These are phyloP conservation scores for Backusella westeae DNA, from an alignment of 192 early-diverging fungal species.

Conservation along the genomic window DNA sequence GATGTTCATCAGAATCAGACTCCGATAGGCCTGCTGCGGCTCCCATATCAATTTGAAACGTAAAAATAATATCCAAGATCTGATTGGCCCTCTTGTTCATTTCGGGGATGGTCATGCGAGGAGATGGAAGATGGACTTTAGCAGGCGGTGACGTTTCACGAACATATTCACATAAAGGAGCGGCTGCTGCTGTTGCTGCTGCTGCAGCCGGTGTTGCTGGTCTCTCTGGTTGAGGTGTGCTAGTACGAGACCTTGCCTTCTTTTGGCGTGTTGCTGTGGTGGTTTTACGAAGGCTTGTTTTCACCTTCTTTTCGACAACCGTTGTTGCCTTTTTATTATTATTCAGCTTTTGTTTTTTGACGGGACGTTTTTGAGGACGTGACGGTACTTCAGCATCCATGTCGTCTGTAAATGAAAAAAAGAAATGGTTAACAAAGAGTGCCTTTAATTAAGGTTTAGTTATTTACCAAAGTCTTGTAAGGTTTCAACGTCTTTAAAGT, in stretches of 20 bases:
- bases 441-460: no score
- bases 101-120: conserved; percentile 52
- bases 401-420: neutral
- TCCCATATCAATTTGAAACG: conserved; percentile 47
- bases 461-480: neutral
- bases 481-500: neutral
- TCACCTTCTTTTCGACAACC: neutral
- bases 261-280: neutral
- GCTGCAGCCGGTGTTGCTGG: neutral
- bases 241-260: neutral
- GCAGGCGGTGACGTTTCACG: conserved; percentile 39
- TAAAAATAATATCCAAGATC: conserved; percentile 58
- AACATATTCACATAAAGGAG: neutral
- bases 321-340: neutral
- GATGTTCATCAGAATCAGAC: neutral
- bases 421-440: neutral
- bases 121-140: conserved; percentile 50
- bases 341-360: neutral
- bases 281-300: neutral
- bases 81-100: conserved; percentile 71
- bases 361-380: neutral
- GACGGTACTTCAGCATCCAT: neutral
- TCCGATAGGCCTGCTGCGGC: neutral
- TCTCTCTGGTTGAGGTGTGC: conserved; percentile 17
- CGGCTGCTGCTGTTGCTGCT: neutral